Evolutionary conservation across 139 green algal genomes (phyloP), one percentile per base, ranked within the genome.

Genomic region (Chlamydomonas eustigma): DNA sequence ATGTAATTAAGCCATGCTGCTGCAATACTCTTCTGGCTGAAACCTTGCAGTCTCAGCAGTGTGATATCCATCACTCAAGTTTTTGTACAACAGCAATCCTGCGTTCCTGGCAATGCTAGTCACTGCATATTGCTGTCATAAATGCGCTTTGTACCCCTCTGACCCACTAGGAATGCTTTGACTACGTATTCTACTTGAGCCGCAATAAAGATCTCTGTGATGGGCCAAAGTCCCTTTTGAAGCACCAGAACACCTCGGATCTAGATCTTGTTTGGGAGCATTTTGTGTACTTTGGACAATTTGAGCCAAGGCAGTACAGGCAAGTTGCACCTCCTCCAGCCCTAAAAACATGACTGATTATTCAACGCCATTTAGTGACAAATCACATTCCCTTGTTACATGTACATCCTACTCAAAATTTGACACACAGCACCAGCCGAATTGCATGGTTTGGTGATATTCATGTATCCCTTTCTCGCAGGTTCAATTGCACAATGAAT

Each of bases 251-350:
- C 44, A 12, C 4, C 4, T 30, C 4, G 3, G 8, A 25, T 32
- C 31, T 24, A 6, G 22, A 50, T 28, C 22, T 64, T 36, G 35
- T 66, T 3, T 79, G 66, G 58, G 25, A 51, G 35, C 63, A 74
- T 39, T 79, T 74, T 34, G 58, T 74, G 12, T 74, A 79, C 63
- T 74, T 67, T 34, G 74, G 74, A 5, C 74, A 79, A 39, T 79
- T 79, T 51, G 36, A 79, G 74, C 52, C 67, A 39, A 58, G 74
- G 3, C 3, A 44, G 37, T 52, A 58, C 63, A 50, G 74, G 74
- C 73, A 44, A 34, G 58, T 69, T 33, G 5, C 24, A 69, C 24
- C 31, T 69, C 33, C 58, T 8, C 58, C 18, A 69, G 18, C 8
- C 22, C 58, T 37, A n/a, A 69, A 32, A 69, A 24, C 58, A 12